Evolutionary conservation across 2,329 filamentous ascomycete species (phyloP), one percentile per base, ranked within the genome.

Genomic region (Cordyceps farinosa): DNA sequence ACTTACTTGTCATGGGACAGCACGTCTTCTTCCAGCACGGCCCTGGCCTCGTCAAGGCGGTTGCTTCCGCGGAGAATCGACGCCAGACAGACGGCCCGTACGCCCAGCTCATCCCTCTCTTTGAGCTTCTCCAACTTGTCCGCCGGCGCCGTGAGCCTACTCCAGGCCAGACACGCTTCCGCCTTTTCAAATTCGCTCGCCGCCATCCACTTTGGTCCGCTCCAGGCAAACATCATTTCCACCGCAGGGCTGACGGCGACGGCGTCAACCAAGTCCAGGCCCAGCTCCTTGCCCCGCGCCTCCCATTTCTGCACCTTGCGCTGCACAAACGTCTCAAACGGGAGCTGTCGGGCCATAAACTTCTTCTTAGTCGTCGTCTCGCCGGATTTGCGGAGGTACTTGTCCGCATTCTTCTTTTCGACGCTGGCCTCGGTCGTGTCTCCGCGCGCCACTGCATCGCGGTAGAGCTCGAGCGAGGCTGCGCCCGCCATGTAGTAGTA

Each of bases 211-310:
- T 91, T 94, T 69, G 86, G 87, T 0, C 93, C 94, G 71, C 91
- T 93, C 93, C 93, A 98, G 69, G 98, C 87, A 74, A 94, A 96
- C 13, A 90, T 88, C 90, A 98, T 96, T 78, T 98, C 95, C 70
- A 92, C 86, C 0, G 91, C 80, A 0, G 95, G 95, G 65, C 88
- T 90, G 3, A 91, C 82, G 0, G 92, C 92, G 9, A 96, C 82
- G 0, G 90, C 92, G 69, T 98, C 94, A 1, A 90, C 84, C 3
- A 97, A 79, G 54, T 88, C 84, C 38, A 91, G 76, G 2, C 83
- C 80, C 75, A 87, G 84, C 52, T 84, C 80, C 70, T 88, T 88
- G 4, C 90, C 87, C 29, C 92, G 83, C 36, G 87, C 86, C 70
- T 96, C 89, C 93, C 93, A 97, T 75, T 96, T 97, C 61, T 86